Base-by-base conservation (phyloP, 31 red algal genomes). In the Asparagopsis taxiformis region DNA sequence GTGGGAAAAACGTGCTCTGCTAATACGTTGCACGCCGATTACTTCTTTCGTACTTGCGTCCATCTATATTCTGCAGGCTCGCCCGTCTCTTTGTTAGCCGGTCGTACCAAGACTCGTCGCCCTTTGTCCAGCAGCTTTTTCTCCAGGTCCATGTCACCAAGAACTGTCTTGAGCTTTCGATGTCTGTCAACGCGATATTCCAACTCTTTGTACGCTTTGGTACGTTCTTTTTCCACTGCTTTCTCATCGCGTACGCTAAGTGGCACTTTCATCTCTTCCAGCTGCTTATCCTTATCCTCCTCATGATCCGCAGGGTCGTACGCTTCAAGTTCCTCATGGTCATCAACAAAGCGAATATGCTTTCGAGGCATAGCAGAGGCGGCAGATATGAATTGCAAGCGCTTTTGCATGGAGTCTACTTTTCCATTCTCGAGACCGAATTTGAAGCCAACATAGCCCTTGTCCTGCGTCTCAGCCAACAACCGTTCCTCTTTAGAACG, bases 391-490 rank as follows among this genome's bases (percentile, higher is more conserved):
- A 89, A 89, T 41, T 89, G 84, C 55, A 89, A 34, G 26, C 49
- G 32, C 11, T 68, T 28, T 28, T 43, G 62, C 56, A 78, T 24
- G 36, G 17, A 43, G 29, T 32, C 48, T 38, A 89, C 9, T 4
- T 66, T 35, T 33, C 57, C 84, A 22, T 32, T 39, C 58, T 89
- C 84, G 25, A 52, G 34, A 30, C 21, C 55, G 9, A 16, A 36
- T 39, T 89, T 89, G 64, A 79, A 44, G 11, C 30, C 20, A 11
- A 89, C 84, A 65, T 89, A 89, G 9, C 49, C 43, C 7, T 51
- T 57, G 63, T 90, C 86, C 51, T 73, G 65, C 13, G 67, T 80
- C 46, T 80, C 75, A 34, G 65, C 86, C n/a, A 90, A 43, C 54
- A 73, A 16, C 8, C 75, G 75, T 25, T 81, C 41, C 22, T 81